phyloP scores from a whole-genome alignment of 1,284 basidiomycete species.

The Boletus semigastroideus region DNA sequence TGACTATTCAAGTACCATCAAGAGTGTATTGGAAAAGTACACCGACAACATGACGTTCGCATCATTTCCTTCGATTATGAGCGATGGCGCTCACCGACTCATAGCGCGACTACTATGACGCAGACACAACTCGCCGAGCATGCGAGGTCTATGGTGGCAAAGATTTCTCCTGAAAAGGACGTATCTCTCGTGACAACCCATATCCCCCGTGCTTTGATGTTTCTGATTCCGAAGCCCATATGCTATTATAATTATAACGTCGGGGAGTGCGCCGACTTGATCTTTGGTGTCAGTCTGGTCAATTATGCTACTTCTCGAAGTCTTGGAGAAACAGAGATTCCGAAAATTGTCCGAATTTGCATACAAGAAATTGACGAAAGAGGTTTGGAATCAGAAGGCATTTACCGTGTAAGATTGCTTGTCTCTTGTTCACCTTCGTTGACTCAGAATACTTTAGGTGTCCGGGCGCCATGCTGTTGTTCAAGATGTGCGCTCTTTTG shows the following conservation, averaged over 20 bases:
- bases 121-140: conserved; percentile 67
- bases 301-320: conserved; percentile 90
- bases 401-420: conserved; percentile 64
- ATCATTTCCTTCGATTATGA: neutral
- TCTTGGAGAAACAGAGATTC: conserved; percentile 72
- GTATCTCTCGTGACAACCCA: conserved; percentile 52
- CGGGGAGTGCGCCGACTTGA: conserved; percentile 85
- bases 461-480: conserved; percentile 85
- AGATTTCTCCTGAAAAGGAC: conserved; percentile 72
- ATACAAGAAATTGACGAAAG: conserved; percentile 82
- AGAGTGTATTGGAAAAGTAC: conserved; percentile 67
- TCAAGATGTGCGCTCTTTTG: conserved; percentile 59
- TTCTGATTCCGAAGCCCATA: conserved; percentile 62
- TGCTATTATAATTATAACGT: conserved; percentile 82
- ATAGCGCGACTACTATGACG: conserved; percentile 66
- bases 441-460: conserved; percentile 46
- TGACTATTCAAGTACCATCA: conserved; percentile 70
- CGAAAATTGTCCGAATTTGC: conserved; percentile 84
- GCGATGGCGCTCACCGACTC: conserved; percentile 15
- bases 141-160: conserved; percentile 55
- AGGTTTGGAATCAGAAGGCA: conserved; percentile 82
- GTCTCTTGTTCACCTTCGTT: conserved; percentile 4
- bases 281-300: conserved; percentile 89
- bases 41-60: conserved; percentile 75
- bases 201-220: conserved; percentile 59